Conservation (phyloP, 306 rosid species). For the Cyclanthera cordifolia region DNA sequence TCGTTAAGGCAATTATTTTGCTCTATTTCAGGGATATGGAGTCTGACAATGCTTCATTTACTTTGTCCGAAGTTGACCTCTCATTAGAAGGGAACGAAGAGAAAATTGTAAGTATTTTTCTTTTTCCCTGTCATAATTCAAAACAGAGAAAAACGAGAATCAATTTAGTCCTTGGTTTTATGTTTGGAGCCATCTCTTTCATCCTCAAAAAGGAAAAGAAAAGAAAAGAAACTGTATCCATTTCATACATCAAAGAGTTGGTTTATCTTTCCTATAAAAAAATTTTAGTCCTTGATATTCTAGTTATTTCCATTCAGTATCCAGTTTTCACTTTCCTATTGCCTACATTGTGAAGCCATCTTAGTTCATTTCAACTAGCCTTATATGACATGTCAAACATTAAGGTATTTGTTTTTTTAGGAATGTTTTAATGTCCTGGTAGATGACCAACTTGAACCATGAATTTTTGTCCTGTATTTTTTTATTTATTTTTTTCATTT, state of each 20-base stretch:
- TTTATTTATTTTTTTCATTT: not conserved
- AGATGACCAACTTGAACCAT: not conserved
- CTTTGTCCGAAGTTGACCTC: conserved; percentile 57
- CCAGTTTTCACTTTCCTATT: not conserved
- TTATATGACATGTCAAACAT: not conserved
- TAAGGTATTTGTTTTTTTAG: not conserved
- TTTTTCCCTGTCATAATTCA: not conserved
- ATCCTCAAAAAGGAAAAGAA: too few relatives aligned
- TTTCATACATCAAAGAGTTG: too few relatives aligned
- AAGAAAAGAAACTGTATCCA: too few relatives aligned
- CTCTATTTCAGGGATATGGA: conserved; percentile 39
- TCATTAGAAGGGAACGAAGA: conserved; percentile 62
- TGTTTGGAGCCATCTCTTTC: too few relatives aligned
- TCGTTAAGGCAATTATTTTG: conserved; percentile 9
- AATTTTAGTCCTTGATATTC: not conserved
- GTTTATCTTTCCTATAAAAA: too few relatives aligned
- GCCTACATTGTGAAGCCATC: conserved; percentile 6
- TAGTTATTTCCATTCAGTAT: not conserved
- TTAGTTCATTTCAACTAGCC: not conserved
- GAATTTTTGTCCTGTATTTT: not conserved
- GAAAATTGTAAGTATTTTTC: conserved; percentile 46
- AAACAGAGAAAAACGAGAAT: not conserved
- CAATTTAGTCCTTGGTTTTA: too few relatives aligned
- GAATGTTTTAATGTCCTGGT: not conserved
- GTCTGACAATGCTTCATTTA: conserved; percentile 28